phyloP scores from a whole-genome alignment of 129 eudicot species.

The Cynara cardunculus region DNA sequence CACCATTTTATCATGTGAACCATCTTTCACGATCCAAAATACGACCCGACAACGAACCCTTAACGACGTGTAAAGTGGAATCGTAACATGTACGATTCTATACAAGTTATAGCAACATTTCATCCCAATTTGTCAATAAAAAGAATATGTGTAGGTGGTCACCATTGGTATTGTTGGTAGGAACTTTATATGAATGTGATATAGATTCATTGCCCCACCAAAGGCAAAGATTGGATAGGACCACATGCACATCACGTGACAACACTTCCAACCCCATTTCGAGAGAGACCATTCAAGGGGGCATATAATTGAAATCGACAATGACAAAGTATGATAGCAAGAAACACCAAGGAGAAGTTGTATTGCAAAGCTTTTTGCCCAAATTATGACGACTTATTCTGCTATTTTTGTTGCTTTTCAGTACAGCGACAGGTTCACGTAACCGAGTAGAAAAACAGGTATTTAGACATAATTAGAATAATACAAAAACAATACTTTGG shows the following conservation, averaged over 20 bases:
- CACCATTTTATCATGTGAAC: background rate
- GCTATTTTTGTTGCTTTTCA: background rate
- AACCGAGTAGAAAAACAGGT: background rate
- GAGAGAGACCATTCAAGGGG: conserved; percentile 24
- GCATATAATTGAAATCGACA: conserved; percentile 24
- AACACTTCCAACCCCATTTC: conserved; percentile 9
- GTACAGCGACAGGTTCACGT: background rate
- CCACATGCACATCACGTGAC: conserved; percentile 30
- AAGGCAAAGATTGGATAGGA: conserved; percentile 20
- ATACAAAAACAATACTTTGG: background rate
- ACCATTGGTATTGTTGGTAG: background rate
- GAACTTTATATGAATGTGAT: background rate
- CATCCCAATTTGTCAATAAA: background rate
- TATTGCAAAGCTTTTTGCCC: background rate
- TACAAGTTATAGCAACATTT: background rate
- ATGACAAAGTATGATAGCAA: conserved; percentile 19
- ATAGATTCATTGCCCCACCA: conserved; percentile 20
- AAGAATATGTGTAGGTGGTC: background rate
- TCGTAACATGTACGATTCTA: background rate
- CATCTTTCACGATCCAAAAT: background rate
- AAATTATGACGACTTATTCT: background rate
- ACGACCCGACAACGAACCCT: background rate
- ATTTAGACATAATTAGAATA: background rate
- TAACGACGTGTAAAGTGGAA: background rate
- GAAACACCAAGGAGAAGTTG: conserved; percentile 11